These are phyloP conservation scores for Pterocarpus macrocarpus DNA, from an alignment of 306 rosid species.

Conservation along the genomic window DNA sequence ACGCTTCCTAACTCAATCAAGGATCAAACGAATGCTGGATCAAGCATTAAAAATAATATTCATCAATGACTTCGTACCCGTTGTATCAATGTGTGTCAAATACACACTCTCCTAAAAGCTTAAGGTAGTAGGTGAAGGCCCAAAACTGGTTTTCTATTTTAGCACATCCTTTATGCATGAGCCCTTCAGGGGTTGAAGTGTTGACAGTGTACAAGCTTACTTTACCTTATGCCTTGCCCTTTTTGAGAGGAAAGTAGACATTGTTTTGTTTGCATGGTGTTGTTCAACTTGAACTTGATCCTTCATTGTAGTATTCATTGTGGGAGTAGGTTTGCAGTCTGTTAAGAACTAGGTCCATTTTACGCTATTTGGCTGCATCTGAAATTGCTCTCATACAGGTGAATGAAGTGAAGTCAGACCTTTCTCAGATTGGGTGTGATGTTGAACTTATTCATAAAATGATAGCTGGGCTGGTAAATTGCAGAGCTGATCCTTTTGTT, in stretches of 20 bases:
- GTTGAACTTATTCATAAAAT: slow-evolving; percentile 46
- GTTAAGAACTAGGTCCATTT: neutral
- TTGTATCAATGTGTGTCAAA: neutral
- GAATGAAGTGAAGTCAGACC: slow-evolving; percentile 69
- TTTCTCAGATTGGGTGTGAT: slow-evolving; percentile 77
- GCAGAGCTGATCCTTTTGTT: neutral
- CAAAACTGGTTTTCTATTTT: neutral
- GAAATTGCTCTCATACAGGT: slow-evolving; percentile 57
- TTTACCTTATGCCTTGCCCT: neutral
- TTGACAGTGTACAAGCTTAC: neutral
- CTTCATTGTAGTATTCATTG: slow-evolving; percentile 15
- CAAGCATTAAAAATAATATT: neutral
- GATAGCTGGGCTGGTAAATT: slow-evolving; percentile 50
- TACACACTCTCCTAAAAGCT: neutral
- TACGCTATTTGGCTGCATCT: slow-evolving; percentile 4
- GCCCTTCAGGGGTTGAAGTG: neutral
- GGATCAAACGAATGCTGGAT: too few species aligned
- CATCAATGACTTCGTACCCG: neutral
- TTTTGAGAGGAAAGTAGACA: slow-evolving; percentile 7
- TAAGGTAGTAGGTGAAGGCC: neutral
- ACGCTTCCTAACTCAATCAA: too few species aligned
- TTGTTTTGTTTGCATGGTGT: slow-evolving; percentile 1
- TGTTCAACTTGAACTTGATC: slow-evolving; percentile 31
- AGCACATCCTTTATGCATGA: neutral
- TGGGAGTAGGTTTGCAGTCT: neutral